Evolutionary conservation across 306 rosid genomes (phyloP).

Genomic region (Corylus americana): DNA sequence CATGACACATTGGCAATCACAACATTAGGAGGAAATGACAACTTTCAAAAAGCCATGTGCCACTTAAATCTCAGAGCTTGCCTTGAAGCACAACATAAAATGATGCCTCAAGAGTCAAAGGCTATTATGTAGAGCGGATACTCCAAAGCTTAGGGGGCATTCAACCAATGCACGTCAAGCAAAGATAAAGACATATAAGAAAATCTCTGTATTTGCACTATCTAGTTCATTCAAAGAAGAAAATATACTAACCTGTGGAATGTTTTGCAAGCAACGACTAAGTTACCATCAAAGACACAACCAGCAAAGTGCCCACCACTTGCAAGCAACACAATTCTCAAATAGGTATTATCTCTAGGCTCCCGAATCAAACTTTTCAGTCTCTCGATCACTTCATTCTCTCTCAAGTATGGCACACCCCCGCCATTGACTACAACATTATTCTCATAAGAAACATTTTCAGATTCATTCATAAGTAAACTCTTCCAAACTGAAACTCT

Average conservation of each 20-base stretch:
- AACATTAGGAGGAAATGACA: background rate
- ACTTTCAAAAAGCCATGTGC: background rate
- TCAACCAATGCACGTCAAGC: background rate
- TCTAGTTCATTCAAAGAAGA: background rate
- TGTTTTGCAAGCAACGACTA: conserved; percentile 84
- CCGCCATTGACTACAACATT: conserved; percentile 28
- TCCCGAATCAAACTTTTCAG: conserved; percentile 56
- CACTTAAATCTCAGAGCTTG: background rate
- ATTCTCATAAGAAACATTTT: conserved; percentile 42
- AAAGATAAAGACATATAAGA: background rate
- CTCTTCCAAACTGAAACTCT: conserved; percentile 81
- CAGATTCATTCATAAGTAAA: conserved; percentile 65
- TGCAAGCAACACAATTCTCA: conserved; percentile 81
- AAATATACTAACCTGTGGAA: conserved; percentile 75
- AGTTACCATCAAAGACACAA: conserved; percentile 83
- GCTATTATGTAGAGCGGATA: background rate
- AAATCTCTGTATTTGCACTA: conserved; percentile 7
- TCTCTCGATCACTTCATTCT: conserved; percentile 51
- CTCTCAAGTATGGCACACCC: conserved; percentile 17
- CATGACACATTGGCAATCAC: background rate
- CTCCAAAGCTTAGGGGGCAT: background rate
- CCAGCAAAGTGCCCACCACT: conserved; percentile 97
- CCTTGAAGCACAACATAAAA: background rate
- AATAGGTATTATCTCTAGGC: conserved; percentile 60
- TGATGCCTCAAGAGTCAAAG: background rate